phyloP scores from a whole-genome alignment of 768 basidiomycete genomes.

The Pholiota molesta region DNA sequence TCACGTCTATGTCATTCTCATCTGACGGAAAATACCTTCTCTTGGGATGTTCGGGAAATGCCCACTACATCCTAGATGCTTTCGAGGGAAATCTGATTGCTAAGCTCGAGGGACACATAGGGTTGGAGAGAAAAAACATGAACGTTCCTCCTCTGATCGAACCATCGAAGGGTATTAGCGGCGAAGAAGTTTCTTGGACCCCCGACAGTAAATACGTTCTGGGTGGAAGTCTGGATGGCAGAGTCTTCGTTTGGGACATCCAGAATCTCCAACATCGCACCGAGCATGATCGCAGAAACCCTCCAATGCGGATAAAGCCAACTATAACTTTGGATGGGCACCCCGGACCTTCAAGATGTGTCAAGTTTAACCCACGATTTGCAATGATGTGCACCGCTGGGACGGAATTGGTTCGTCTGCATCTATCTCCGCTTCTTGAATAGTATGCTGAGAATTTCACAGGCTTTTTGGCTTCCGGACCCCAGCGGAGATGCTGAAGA shows the following conservation, averaged over 20 bases:
- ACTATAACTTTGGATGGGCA: slow-evolving; percentile 70
- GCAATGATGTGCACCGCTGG: slow-evolving; percentile 90
- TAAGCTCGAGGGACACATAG: slow-evolving; percentile 83
- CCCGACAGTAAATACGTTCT: slow-evolving; percentile 92
- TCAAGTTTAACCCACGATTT: slow-evolving; percentile 86
- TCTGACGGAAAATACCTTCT: slow-evolving; percentile 89
- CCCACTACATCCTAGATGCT: slow-evolving; percentile 92
- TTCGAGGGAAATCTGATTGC: slow-evolving; percentile 84
- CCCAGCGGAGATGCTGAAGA: slow-evolving; percentile 69
- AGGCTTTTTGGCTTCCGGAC: slow-evolving; percentile 59
- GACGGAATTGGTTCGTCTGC: slow-evolving; percentile 60
- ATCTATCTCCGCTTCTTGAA: slow-evolving; percentile 3
- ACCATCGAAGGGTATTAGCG: slow-evolving; percentile 79
- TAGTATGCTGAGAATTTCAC: slow-evolving; percentile 5
- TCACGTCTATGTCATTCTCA: slow-evolving; percentile 91
- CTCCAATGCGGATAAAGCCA: slow-evolving; percentile 48
- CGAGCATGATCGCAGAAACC: slow-evolving; percentile 57
- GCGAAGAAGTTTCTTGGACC: slow-evolving; percentile 94
- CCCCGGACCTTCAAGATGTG: slow-evolving; percentile 81
- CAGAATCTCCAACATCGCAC: slow-evolving; percentile 56
- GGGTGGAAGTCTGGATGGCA: slow-evolving; percentile 85
- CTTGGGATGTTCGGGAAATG: slow-evolving; percentile 89
- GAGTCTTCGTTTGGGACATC: slow-evolving; percentile 87
- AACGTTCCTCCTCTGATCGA: slow-evolving; percentile 57
- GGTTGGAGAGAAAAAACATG: slow-evolving; percentile 73